phyloP scores from a whole-genome alignment of 2,329 filamentous ascomycete genomes.

The Cordyceps javanica region DNA sequence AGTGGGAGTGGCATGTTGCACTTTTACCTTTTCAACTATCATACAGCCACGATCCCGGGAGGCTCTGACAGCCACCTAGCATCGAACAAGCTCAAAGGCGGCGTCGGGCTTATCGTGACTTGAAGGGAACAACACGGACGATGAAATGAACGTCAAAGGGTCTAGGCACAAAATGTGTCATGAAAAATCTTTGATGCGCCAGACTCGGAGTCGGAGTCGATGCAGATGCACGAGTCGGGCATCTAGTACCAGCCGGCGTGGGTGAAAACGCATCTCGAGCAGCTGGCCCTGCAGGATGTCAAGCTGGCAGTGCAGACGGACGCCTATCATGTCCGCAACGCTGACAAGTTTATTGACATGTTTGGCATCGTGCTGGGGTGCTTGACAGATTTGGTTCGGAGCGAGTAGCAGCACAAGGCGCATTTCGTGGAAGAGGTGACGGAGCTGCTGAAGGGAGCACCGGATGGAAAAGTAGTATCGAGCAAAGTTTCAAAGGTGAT shows the following conservation, averaged over 20 bases:
- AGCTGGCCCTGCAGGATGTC: constrained; percentile 33
- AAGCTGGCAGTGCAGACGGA: constrained; percentile 26
- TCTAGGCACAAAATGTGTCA: too few relatives aligned
- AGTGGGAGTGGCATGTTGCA: too few relatives aligned
- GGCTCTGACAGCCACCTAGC: too few relatives aligned
- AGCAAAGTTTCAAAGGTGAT: constrained; percentile 28
- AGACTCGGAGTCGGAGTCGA: constrained; percentile 26
- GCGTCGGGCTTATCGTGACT: too few relatives aligned
- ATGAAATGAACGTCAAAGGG: too few relatives aligned
- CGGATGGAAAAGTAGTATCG: constrained; percentile 34
- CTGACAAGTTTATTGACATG: constrained; percentile 28
- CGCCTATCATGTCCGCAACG: constrained; percentile 24
- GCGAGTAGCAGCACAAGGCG: constrained; percentile 30
- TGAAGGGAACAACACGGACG: too few relatives aligned
- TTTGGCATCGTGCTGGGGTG: constrained; percentile 35
- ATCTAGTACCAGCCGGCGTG: constrained; percentile 35
- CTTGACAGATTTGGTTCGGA: constrained; percentile 33
- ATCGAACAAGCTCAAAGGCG: too few relatives aligned
- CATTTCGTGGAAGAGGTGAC: constrained; percentile 34
- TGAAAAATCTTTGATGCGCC: constrained; percentile 35
- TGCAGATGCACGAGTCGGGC: constrained; percentile 34
- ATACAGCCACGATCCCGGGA: too few relatives aligned
- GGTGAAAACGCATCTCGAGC: constrained; percentile 29
- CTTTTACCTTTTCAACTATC: too few relatives aligned
- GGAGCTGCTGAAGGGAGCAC: constrained; percentile 27